A percentile compares a stretch with the other conserved stretches of the same genome.
Evolutionary conservation across 2,329 filamentous ascomycete genomes (phyloP).

Genomic region (Cercospora zeina): DNA sequence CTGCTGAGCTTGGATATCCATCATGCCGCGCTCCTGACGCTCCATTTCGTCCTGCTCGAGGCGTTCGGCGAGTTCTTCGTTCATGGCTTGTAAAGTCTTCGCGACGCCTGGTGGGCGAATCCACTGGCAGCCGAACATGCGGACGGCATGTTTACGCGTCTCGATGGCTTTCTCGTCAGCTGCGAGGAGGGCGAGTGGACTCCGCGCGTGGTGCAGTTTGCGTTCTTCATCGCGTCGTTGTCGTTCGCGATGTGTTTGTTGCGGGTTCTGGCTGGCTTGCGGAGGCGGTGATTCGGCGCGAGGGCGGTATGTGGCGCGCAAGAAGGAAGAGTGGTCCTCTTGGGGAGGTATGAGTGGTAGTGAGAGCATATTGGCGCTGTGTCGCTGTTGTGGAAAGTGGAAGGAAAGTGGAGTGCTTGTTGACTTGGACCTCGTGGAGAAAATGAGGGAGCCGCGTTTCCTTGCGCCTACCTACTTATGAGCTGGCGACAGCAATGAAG

Average conservation of each 20-base stretch:
- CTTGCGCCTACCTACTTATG: neutral
- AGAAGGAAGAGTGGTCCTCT: slow-evolving; percentile 33
- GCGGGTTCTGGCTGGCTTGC: slow-evolving; percentile 28
- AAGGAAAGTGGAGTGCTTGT: neutral
- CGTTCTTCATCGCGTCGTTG: slow-evolving; percentile 39
- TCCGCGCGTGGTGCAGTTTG: slow-evolving; percentile 46
- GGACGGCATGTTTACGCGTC: slow-evolving; percentile 75
- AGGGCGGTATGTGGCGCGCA: slow-evolving; percentile 32
- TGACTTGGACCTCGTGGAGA: neutral
- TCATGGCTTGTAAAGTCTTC: slow-evolving; percentile 87
- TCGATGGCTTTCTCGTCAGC: slow-evolving; percentile 76
- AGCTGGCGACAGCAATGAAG: neutral
- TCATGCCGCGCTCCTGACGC: slow-evolving; percentile 67
- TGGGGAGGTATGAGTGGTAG: slow-evolving; percentile 39
- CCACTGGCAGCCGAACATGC: slow-evolving; percentile 86
- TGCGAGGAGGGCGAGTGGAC: slow-evolving; percentile 67
- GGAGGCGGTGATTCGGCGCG: slow-evolving; percentile 35
- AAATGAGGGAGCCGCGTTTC: neutral
- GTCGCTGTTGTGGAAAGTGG: neutral
- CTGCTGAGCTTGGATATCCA: slow-evolving; percentile 66
- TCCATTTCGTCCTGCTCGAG: slow-evolving; percentile 79
- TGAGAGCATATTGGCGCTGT: slow-evolving; percentile 33
- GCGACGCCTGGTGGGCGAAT: slow-evolving; percentile 81
- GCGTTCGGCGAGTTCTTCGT: slow-evolving; percentile 84
- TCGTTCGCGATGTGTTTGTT: slow-evolving; percentile 35